Conservation (phyloP, 495 filamentous ascomycete genomes). For the Entonaema liquescens region DNA sequence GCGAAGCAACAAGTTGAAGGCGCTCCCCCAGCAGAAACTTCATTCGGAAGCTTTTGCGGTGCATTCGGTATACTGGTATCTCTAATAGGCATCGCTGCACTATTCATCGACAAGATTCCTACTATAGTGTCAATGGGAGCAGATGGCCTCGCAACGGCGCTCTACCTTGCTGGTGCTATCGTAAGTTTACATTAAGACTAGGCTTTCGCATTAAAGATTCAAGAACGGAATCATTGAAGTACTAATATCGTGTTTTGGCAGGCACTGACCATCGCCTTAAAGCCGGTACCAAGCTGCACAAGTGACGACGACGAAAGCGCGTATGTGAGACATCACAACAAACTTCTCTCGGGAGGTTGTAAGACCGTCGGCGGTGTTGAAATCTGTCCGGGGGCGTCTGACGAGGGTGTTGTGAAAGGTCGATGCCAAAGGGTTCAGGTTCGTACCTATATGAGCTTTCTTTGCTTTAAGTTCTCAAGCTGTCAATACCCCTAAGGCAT, state of each 20-base stretch:
- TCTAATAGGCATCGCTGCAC: slow-evolving; percentile 48
- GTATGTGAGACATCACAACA: slow-evolving; percentile 38
- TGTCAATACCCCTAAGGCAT: neutral
- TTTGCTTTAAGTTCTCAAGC: neutral
- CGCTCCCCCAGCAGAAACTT: slow-evolving; percentile 51
- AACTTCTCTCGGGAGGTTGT: slow-evolving; percentile 50
- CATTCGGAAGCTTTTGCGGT: slow-evolving; percentile 59
- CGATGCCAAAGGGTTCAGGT: slow-evolving; percentile 47
- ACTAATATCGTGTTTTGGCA: slow-evolving; percentile 23
- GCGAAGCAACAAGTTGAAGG: slow-evolving; percentile 54
- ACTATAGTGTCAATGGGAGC: slow-evolving; percentile 50
- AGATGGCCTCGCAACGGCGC: slow-evolving; percentile 55
- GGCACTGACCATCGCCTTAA: slow-evolving; percentile 58
- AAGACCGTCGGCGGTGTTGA: slow-evolving; percentile 1
- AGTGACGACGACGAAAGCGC: slow-evolving; percentile 2
- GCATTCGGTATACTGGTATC: slow-evolving; percentile 58
- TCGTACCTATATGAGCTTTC: neutral
- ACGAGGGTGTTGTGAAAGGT: slow-evolving; percentile 16
- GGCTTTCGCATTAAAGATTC: neutral
- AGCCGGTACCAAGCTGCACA: slow-evolving; percentile 47
- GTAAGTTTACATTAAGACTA: slow-evolving; percentile 50
- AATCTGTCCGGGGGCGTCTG: slow-evolving; percentile 31
- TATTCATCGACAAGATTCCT: slow-evolving; percentile 53
- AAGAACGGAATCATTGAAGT: neutral
- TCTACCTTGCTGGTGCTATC: slow-evolving; percentile 62